These are phyloP conservation scores for Boletus subcaerulescens DNA, from an alignment of 768 basidiomycete species.

Conservation along the genomic window DNA sequence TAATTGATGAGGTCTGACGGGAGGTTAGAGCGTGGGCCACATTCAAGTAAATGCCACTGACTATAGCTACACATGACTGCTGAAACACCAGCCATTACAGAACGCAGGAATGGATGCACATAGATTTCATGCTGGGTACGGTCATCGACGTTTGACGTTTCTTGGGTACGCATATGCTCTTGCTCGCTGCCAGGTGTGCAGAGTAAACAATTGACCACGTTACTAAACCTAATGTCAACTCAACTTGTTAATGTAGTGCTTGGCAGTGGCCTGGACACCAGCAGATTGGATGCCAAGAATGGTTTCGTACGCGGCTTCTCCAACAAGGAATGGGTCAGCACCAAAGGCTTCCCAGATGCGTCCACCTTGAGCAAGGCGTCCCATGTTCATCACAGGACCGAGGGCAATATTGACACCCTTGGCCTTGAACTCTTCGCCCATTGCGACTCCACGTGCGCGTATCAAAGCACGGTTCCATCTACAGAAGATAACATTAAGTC, in stretches of 20 bases:
- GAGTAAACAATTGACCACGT: background rate
- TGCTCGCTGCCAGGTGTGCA: slow-evolving; percentile 29
- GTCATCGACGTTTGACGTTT: slow-evolving; percentile 40
- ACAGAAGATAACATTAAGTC: background rate
- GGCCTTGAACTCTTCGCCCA: slow-evolving; percentile 79
- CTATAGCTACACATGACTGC: slow-evolving; percentile 68
- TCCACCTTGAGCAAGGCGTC: slow-evolving; percentile 72
- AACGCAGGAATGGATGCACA: slow-evolving; percentile 52
- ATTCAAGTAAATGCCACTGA: background rate
- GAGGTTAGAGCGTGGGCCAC: background rate
- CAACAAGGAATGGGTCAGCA: slow-evolving; percentile 83
- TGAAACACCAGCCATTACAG: slow-evolving; percentile 63
- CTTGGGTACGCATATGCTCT: slow-evolving; percentile 33
- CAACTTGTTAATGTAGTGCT: slow-evolving; percentile 72
- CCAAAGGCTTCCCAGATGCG: slow-evolving; percentile 97
- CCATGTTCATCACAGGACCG: slow-evolving; percentile 86
- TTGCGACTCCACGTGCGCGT: slow-evolving; percentile 68
- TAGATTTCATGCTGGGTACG: slow-evolving; percentile 56
- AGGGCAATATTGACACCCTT: slow-evolving; percentile 85
- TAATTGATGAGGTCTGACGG: slow-evolving; percentile 50
- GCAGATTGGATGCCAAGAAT: slow-evolving; percentile 74
- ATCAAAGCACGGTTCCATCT: slow-evolving; percentile 79
- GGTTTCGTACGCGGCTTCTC: slow-evolving; percentile 74
- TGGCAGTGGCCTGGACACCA: slow-evolving; percentile 88
- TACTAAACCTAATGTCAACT: slow-evolving; percentile 29